Evolutionary conservation across 2,329 filamentous ascomycete species (phyloP).

Genomic region (Aspergillus hiratsukae): DNA sequence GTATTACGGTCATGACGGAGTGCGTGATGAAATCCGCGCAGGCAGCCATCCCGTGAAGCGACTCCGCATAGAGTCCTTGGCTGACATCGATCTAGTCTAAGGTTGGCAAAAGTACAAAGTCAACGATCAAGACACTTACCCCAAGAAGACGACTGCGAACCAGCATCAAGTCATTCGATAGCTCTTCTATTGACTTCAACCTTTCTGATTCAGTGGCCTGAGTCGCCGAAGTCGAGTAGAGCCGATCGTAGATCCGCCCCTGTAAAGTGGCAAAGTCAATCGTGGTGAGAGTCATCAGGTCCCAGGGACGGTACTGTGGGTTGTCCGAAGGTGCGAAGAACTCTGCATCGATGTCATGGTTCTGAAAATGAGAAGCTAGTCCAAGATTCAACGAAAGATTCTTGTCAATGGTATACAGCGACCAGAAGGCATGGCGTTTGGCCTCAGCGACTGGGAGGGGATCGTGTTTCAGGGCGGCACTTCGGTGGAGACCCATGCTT

Average conservation of each 20-base stretch:
- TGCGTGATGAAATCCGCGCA: constrained; percentile 24
- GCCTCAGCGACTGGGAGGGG: constrained; percentile 11
- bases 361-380: constrained; percentile 22
- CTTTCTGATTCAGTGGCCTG: constrained; percentile 12
- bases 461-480: constrained; percentile 13
- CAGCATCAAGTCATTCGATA: constrained; percentile 20
- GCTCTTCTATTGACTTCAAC: constrained; percentile 11
- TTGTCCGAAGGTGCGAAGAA: constrained; percentile 16
- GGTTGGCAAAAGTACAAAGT: not conserved
- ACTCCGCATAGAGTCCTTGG: constrained; percentile 19
- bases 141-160: constrained; percentile 19
- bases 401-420: constrained; percentile 24
- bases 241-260: constrained; percentile 21
- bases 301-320: constrained; percentile 17
- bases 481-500: constrained; percentile 17
- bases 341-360: constrained; percentile 23
- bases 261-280: constrained; percentile 20
- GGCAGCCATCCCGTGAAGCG: constrained; percentile 21
- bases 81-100: constrained; percentile 18
- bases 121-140: constrained; percentile 9
- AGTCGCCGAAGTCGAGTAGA: constrained; percentile 20
- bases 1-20: constrained; percentile 21
- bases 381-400: constrained; percentile 23
- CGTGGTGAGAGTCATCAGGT: constrained; percentile 19
- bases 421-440: constrained; percentile 23